A percentile compares a stretch with the other conserved stretches of the same genome.
Evolutionary conservation across 768 basidiomycete species (phyloP).

Genomic region (Pulveroboletus ravenelii): DNA sequence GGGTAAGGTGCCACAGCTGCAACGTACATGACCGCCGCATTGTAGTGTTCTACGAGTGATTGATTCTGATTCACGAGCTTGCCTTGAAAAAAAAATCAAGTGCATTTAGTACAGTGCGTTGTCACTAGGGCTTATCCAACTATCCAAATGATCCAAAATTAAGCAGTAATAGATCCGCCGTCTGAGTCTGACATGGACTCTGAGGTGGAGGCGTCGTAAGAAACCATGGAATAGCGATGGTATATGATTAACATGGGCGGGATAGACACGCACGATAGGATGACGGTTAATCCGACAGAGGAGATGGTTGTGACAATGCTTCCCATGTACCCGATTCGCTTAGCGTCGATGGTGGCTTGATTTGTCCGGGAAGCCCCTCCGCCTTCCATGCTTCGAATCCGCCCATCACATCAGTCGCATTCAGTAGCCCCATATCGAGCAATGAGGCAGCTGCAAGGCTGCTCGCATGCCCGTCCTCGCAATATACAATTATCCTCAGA

Average conservation of each 20-base stretch:
- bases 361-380: constrained; percentile 57
- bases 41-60: no score
- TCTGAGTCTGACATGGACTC: neutral
- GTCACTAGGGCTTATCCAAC: neutral
- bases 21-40: no score
- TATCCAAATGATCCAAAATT: neutral
- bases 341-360: constrained; percentile 27
- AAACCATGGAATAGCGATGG: neutral
- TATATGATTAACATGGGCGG: neutral
- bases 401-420: constrained; percentile 74
- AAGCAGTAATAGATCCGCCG: neutral
- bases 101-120: neutral
- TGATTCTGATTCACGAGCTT: no score
- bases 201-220: neutral
- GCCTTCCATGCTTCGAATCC: constrained; percentile 71
- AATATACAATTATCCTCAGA: constrained; percentile 67
- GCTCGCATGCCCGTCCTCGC: constrained; percentile 68
- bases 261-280: constrained; percentile 3
- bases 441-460: constrained; percentile 68
- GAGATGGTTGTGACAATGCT: constrained; percentile 26
- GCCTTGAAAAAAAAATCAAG: no score
- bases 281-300: constrained; percentile 17
- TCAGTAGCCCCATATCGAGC: constrained; percentile 64
- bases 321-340: constrained; percentile 31
- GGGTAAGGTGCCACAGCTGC: no score